These are phyloP conservation scores for Cladophialophora psammophila DNA, from an alignment of 2,329 filamentous ascomycete species.

Conservation along the genomic window DNA sequence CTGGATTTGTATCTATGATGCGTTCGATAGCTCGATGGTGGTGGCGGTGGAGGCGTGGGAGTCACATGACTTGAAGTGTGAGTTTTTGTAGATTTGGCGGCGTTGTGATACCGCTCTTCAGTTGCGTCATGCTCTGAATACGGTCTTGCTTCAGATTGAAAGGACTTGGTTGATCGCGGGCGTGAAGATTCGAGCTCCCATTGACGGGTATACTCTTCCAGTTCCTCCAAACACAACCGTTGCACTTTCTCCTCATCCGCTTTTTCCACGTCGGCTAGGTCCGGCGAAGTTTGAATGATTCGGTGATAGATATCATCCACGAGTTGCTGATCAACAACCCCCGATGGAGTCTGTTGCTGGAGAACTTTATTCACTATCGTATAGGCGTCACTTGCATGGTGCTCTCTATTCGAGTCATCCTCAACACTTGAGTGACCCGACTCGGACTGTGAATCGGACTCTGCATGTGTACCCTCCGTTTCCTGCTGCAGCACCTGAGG, in stretches of 20 bases:
- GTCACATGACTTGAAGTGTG: not conserved
- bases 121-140: not conserved
- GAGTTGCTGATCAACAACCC: slow-evolving; percentile 46
- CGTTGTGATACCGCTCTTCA: not conserved
- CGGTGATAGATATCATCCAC: slow-evolving; percentile 44
- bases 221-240: slow-evolving; percentile 62
- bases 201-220: slow-evolving; percentile 43
- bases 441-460: slow-evolving; percentile 23
- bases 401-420: slow-evolving; percentile 28
- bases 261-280: slow-evolving; percentile 60
- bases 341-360: slow-evolving; percentile 38
- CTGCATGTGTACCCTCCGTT: slow-evolving; percentile 8
- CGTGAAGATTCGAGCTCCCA: slow-evolving; percentile 26
- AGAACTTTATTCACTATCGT: slow-evolving; percentile 41
- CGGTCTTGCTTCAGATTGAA: slow-evolving; percentile 15
- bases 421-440: slow-evolving; percentile 30
- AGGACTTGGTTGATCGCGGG: slow-evolving; percentile 16
- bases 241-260: slow-evolving; percentile 64
- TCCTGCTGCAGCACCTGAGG: not conserved
- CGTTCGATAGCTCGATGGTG: slow-evolving; percentile 32
- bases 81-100: slow-evolving; percentile 1
- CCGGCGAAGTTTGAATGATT: slow-evolving; percentile 58
- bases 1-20: slow-evolving; percentile 50
- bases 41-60: slow-evolving; percentile 8
- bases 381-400: slow-evolving; percentile 38